Conservation (phyloP, 306 rosid species). For the Lathyrus tuberosus region DNA sequence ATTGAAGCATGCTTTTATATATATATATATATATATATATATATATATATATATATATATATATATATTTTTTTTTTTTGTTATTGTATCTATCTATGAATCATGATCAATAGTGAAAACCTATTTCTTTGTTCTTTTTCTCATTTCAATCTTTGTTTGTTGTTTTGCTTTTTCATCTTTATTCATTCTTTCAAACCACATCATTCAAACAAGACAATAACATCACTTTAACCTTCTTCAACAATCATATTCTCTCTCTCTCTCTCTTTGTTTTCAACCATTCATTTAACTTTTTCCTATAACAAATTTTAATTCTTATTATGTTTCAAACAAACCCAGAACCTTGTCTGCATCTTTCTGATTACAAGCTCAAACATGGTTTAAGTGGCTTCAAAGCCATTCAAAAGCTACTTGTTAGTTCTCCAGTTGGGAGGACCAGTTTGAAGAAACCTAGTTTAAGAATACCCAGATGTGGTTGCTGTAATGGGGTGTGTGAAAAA, state of each 20-base stretch:
- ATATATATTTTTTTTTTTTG: neutral
- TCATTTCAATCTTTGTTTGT: conserved; percentile 2
- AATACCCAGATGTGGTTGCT: conserved; percentile 71
- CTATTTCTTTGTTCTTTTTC: neutral
- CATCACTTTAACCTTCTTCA: conserved; percentile 34
- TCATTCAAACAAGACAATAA: conserved; percentile 21
- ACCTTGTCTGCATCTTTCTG: conserved; percentile 78
- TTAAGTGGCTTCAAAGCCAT: conserved; percentile 69
- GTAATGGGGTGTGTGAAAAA: conserved; percentile 68
- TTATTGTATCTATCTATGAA: neutral
- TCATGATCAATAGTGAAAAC: conserved; percentile 31
- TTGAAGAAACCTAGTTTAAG: conserved; percentile 52
- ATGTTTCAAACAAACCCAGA: conserved; percentile 72
- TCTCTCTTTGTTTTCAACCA: conserved; percentile 12
- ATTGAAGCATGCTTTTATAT: conserved; percentile 29
- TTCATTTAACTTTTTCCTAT: conserved; percentile 34
- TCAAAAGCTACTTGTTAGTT: conserved; percentile 58
- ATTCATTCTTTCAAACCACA: conserved; percentile 35
- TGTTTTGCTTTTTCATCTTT: conserved; percentile 14
- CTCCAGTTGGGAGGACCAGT: conserved; percentile 68
- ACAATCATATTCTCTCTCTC: conserved; percentile 25
- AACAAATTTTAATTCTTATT: conserved; percentile 9
- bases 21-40: neutral
- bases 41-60: neutral
- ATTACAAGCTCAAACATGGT: conserved; percentile 78